Evolutionary conservation across 75 land plant species (phyloP).

Genomic region (Sequoia sempervirens): DNA sequence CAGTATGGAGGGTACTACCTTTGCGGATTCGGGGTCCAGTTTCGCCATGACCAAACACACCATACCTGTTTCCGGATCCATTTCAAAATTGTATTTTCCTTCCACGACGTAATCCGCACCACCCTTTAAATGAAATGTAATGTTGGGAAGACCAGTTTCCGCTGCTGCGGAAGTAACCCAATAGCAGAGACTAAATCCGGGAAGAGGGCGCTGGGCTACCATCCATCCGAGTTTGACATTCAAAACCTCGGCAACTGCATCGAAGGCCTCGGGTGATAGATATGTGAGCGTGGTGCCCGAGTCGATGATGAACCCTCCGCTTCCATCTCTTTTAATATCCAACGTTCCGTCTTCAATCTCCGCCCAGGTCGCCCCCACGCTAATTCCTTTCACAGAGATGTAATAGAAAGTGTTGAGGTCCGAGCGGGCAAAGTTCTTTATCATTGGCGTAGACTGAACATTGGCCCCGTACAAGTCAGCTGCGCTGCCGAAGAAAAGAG

Average conservation of each 20-base stretch:
- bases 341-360: background rate
- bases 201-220: background rate
- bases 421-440: background rate
- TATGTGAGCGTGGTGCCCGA: background rate
- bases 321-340: background rate
- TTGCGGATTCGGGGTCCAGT: background rate
- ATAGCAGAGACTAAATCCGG: background rate
- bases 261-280: background rate
- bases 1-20: background rate
- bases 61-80: background rate
- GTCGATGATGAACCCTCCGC: slow-evolving; percentile 7
- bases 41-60: background rate
- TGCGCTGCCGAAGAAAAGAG: slow-evolving; percentile 25
- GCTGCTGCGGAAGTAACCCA: background rate
- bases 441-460: slow-evolving; percentile 8
- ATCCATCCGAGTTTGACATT: too few relatives aligned
- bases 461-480: slow-evolving; percentile 3
- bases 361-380: slow-evolving; percentile 1
- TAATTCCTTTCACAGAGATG: slow-evolving; percentile 20
- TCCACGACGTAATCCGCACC: background rate
- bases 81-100: background rate
- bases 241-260: background rate
- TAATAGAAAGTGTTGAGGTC: slow-evolving; percentile 21
- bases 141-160: background rate
- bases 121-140: background rate